Percentiles rank a stretch among this genome's conserved stretches.
These are phyloP conservation scores for Blastocystis sp. DNA, from an alignment of 352 stramenopile species.

Conservation along the genomic window DNA sequence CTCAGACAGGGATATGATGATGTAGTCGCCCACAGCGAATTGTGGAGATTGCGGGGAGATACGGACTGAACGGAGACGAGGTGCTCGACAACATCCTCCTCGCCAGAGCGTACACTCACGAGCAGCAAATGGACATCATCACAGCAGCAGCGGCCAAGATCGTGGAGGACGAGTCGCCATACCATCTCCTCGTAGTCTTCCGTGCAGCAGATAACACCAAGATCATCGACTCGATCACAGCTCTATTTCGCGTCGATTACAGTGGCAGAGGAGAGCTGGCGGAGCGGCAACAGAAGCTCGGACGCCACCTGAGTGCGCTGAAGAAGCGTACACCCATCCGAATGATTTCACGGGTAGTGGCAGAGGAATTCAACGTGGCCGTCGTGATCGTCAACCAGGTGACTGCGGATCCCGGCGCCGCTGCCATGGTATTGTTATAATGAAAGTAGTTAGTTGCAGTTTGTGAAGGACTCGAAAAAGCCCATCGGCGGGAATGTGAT, in stretches of 20 bases:
- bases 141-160: slow-evolving; percentile 72
- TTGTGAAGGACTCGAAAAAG: slow-evolving; percentile 73
- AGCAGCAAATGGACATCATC: slow-evolving; percentile 84
- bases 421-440: slow-evolving; percentile 36
- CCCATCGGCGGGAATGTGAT: slow-evolving; percentile 82
- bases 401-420: slow-evolving; percentile 81
- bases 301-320: slow-evolving; percentile 82
- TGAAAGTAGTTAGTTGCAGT: slow-evolving; percentile 49
- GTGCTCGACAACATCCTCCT: slow-evolving; percentile 90
- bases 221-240: slow-evolving; percentile 86
- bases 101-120: slow-evolving; percentile 81
- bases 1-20: background rate
- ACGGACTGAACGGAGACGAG: slow-evolving; percentile 78
- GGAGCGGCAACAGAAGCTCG: slow-evolving; percentile 85
- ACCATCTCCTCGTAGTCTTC: slow-evolving; percentile 79
- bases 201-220: slow-evolving; percentile 73
- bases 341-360: background rate
- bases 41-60: slow-evolving; percentile 81
- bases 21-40: slow-evolving; percentile 74
- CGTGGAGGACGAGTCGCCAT: slow-evolving; percentile 76
- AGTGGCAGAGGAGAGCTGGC: slow-evolving; percentile 80
- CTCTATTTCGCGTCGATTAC: slow-evolving; percentile 85
- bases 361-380: slow-evolving; percentile 87
- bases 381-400: slow-evolving; percentile 88
- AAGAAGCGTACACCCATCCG: slow-evolving; percentile 70